phyloP scores from a whole-genome alignment of 768 basidiomycete species.

The Xerocomellus chrysenteron region DNA sequence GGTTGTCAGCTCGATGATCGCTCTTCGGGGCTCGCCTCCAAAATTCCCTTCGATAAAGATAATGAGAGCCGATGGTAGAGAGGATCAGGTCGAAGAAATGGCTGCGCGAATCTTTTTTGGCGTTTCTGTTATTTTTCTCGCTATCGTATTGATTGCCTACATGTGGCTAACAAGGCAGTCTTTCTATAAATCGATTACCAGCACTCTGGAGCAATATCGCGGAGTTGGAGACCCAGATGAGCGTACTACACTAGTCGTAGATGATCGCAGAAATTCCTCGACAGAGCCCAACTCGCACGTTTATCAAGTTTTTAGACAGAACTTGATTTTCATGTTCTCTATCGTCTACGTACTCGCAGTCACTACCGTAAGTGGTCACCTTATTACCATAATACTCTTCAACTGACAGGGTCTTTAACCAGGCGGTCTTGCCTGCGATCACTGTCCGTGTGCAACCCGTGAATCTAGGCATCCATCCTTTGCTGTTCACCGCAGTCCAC shows the following conservation, averaged over 20 bases:
- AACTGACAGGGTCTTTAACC: conserved; percentile 4
- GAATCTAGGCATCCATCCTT: conserved; percentile 64
- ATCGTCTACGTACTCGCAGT: conserved; percentile 74
- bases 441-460: conserved; percentile 74
- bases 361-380: conserved; percentile 62
- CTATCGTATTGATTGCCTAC: conserved; percentile 53
- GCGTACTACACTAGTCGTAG: conserved; percentile 37
- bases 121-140: conserved; percentile 64
- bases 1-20: conserved; percentile 59
- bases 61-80: conserved; percentile 11
- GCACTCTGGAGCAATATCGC: conserved; percentile 41
- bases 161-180: conserved; percentile 57
- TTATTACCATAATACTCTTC: not conserved
- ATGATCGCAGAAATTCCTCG: conserved; percentile 21
- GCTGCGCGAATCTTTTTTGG: conserved; percentile 75
- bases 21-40: conserved; percentile 47
- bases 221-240: conserved; percentile 28
- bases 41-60: conserved; percentile 21
- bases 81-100: conserved; percentile 58
- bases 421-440: conserved; percentile 88
- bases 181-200: conserved; percentile 54
- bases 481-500: conserved; percentile 79
- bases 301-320: conserved; percentile 57
- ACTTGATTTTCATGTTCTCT: conserved; percentile 67
- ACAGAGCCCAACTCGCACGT: conserved; percentile 43